Base-by-base conservation (phyloP, 2,329 filamentous ascomycete genomes). In the Rutstroemia sydowiana region DNA sequence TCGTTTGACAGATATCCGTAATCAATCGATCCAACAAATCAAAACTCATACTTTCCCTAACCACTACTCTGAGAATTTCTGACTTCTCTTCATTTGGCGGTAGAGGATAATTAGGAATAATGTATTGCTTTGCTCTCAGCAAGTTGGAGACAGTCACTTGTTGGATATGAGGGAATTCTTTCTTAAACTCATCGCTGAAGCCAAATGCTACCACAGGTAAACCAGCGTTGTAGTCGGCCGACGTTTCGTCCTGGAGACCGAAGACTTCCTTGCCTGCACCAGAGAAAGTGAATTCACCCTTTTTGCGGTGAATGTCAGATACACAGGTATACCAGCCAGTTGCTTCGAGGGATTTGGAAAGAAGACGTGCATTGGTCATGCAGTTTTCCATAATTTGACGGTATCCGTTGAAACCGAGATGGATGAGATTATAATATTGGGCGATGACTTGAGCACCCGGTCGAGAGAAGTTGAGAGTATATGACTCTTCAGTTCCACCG, bases 391-490 rank as follows among this genome's bases (percentile, higher is more conserved):
- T 85, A 54, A 84, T 75, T 32, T 71, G 69, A 10, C 73, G 75
- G 67, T 84, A 88, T 9, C 84, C 85, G 2, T 71, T 70, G 65
- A 81, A 83, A 2, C 85, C 85, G 0, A 88, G 75, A 57, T 86
- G 83, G 54, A 88, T 81, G 11, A 88, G 71, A 59, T 88, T 87
- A 68, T 81, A 88, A 67, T 88, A 88, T 63, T 88, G 85, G 0
- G 76, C 82, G 55, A 87, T 81, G 52, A 88, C 73, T 55, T 87
- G 84, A 0, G 81, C 79, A 3, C 83, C 84, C 0, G 84, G 83
- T 0, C 84, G 77, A 1, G 82, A 86, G 70, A 88, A 88, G 68
- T 87, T 88, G 18, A 88, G 73, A 0, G 83, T 87, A 67, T 81
- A 88, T 1, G 79, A 82, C 62, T 85, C 76, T 60, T 87, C 82